Evolutionary conservation across 176 grass and related monocot species (phyloP), one percentile per base, ranked within the genome.

Genomic region (Elymus sibiricus): DNA sequence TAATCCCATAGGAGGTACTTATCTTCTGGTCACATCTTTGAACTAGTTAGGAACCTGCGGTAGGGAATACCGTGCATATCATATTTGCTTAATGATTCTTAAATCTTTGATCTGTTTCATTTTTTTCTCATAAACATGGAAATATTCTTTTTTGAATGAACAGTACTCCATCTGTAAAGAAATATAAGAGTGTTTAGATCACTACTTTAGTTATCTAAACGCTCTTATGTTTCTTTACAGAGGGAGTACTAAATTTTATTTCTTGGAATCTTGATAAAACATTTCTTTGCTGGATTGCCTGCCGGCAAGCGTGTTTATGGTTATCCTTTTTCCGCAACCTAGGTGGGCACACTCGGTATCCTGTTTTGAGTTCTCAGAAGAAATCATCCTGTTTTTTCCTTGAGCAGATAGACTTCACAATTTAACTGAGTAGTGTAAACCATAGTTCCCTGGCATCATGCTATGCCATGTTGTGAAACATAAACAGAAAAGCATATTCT

Each of bases 1-100:
- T 81, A 88, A 88, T 82, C 60, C 81, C 15, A 44, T 85, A 1
- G 82, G 63, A 88, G 90, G 90, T 91, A 82, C 53, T 43, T 59
- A 39, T 32, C 53, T 88, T 38, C 70, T 64, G 74, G 24, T 37
- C 5, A 75, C 9, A 6, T 81, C 47, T 87, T 75, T n/a, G 4
- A 51, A 81, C 29, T 91, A 21, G 25, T 42, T 84, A 34, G 5
- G n/a, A 38, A 87, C 64, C 44, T 59, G 28, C 53, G 43, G 38
- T 42, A 68, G 12, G 12, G 12, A 63, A 49, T 51, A 73, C 4
- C 22, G 5, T 21, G 56, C 5, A 26, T 63, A 1, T 40, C 19
- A 11, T 37, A 62, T 68, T 60, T 29, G 3, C 59, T 27, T 71
- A 55, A 25, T 74, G 19, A 74, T 65, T 62, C 27, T 72, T 79